Evolutionary conservation across 768 basidiomycete species (phyloP), one percentile per base, ranked within the genome.

Genomic region (Naganishia vaughanmartiniae): DNA sequence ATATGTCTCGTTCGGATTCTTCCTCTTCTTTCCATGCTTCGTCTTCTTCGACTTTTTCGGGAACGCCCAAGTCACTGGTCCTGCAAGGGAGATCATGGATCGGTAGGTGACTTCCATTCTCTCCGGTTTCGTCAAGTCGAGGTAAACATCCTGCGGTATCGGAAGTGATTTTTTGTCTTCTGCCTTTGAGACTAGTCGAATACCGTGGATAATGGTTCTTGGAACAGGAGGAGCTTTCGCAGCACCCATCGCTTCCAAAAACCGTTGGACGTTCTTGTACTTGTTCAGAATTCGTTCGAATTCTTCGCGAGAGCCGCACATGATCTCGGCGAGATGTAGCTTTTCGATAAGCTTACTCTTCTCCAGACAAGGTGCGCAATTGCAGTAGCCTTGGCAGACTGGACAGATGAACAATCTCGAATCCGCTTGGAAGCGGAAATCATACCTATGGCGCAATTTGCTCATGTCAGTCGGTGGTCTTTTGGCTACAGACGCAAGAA

Each of bases 401-500:
- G 79, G 79, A 66, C 79, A 81, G 67, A 79, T 75, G 72, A 79
- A 79, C 1, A 76, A 73, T 15, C 76, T 73, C 21, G 76, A 70
- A 15, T 77, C 73, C 39, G 72, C 74, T 67, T 79, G 78, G 55
- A 81, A 81, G 11, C 73, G 69, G 66, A 81, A 76, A 67, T 68
- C 71, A 73, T 81, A 79, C 24, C 71, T 72, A 56, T 26, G 34
- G 33, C 34, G 34, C 30, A 21, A 48, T 33, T 28, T 54, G 63
- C 31, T 2, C 21, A 3, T 26, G 30, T 21, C 24, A 51, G 42
- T 26, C 21, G 42, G 31, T 19, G 1, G 42, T 53, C 45, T 24
- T 24, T 30, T 30, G 21, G 12, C 2, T 24, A 10, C 24, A 24
- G 10, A 31, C 33, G n/a, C 24, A 21, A 30, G 34, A 2, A 34